phyloP scores from a whole-genome alignment of 192 early-diverging fungal species.

The Ambispora gerdemannii region DNA sequence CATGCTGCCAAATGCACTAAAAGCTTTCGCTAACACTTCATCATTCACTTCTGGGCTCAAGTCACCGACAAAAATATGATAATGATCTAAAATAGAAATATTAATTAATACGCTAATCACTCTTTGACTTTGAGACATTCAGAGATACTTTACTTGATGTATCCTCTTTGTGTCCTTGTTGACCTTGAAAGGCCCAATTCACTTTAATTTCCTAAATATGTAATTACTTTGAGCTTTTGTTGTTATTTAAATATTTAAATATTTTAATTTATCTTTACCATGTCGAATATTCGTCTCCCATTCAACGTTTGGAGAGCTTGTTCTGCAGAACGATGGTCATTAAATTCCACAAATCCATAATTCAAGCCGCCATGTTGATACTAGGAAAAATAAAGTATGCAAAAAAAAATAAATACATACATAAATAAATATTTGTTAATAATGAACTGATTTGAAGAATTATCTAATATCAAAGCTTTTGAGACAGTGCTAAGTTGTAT shows the following conservation, averaged over 20 bases:
- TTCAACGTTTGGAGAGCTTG: constrained; percentile 69
- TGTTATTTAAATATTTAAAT: background rate
- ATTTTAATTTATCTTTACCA: constrained; percentile 41
- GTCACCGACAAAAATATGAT: constrained; percentile 92
- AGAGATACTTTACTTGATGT: constrained; percentile 49
- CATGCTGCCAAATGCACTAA: constrained; percentile 66
- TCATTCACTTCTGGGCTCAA: constrained; percentile 88
- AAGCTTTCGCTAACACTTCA: constrained; percentile 73
- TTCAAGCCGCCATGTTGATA: constrained; percentile 68
- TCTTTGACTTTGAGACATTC: background rate
- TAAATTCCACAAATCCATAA: constrained; percentile 89
- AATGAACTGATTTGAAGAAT: background rate
- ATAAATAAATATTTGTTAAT: background rate
- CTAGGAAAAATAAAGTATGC: constrained; percentile 32
- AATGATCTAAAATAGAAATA: constrained; percentile 56
- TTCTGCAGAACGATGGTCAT: constrained; percentile 67
- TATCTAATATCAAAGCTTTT: constrained; percentile 6
- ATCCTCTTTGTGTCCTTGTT: constrained; percentile 59
- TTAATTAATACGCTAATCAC: background rate
- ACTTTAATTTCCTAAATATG: constrained; percentile 58
- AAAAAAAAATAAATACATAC: background rate
- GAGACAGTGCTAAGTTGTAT: background rate
- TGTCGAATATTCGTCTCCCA: constrained; percentile 61
- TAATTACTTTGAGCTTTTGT: background rate
- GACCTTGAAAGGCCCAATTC: constrained; percentile 63